Conservation (phyloP, 2,329 filamentous ascomycete species). For the Apiospora rasikravindrae region DNA sequence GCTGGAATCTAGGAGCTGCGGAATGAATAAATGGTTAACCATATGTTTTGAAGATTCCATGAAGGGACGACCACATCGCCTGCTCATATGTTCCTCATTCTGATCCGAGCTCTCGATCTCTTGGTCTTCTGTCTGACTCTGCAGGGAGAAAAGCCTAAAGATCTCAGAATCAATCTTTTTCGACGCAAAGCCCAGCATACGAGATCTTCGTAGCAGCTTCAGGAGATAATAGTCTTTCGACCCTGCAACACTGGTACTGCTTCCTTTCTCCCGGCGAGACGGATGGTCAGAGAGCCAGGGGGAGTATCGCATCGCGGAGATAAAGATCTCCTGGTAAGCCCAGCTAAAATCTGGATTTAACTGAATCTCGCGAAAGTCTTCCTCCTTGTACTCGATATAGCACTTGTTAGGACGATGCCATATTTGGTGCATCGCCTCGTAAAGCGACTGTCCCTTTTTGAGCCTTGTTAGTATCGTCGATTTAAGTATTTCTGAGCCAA, state of each 20-base stretch:
- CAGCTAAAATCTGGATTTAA: neutral
- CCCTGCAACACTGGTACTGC: neutral
- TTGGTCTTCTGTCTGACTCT: neutral
- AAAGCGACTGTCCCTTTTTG: conserved; percentile 4
- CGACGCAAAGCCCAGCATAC: neutral
- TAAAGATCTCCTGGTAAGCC: neutral
- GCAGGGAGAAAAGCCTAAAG: neutral
- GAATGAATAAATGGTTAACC: conserved; percentile 2
- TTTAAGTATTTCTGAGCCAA: conserved; percentile 25
- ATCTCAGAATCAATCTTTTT: conserved; percentile 7
- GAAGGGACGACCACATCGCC: neutral
- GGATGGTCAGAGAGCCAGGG: conserved; percentile 7
- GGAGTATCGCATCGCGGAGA: conserved; percentile 12
- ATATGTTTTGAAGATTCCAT: neutral
- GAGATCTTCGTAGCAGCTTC: neutral
- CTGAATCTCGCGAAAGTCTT: conserved; percentile 8
- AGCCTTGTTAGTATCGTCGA: neutral
- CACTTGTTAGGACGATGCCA: neutral
- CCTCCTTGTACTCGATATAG: neutral
- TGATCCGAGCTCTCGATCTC: neutral
- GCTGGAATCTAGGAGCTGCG: neutral
- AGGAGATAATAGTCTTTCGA: neutral
- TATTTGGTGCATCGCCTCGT: neutral
- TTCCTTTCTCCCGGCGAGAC: neutral
- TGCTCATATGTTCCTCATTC: neutral